Evolutionary conservation across 306 rosid species (phyloP), one percentile per base, ranked within the genome.

Genomic region (Macrotyloma uniflorum): DNA sequence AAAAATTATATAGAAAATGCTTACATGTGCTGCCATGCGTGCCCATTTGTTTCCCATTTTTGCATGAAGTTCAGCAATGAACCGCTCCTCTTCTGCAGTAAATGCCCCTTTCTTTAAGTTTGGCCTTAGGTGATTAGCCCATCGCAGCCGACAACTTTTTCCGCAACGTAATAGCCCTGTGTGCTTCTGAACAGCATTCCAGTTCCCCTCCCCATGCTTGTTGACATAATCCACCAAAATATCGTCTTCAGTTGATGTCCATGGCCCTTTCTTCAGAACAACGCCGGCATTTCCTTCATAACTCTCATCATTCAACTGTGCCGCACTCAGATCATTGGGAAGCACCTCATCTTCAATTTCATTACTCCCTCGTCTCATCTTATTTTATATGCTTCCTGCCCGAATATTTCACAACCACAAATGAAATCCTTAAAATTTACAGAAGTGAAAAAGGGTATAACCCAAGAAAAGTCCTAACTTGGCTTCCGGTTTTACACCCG

Each of bases 11-110:
- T 28, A 80, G 13, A 15, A 66, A 15, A 81, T 68, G 77, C 99
- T 85, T 89, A 96, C 99, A 57, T 91, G 90, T 35, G 91, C 88
- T 0, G 98, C 97, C 98, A 96, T 96, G 72, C 91, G 94, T 19
- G 99, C 98, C 99, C 99, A 96, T 89, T 85, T 96, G 88, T 96
- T 96, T 80, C 99, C 99, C 91, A 93, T 85, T 88, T 85, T 87
- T 38, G 91, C 87, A 42, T 96, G 99, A 80, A 96, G 98, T 75
- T 91, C 87, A 85, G 89, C 88, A 71, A 96, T 96, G 81, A 88
- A 35, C 74, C 30, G 77, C 83, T 93, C 99, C 84, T 96, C 99
- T 66, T 90, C 96, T 3, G 88, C 65, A 19, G 96, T 90, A 84
- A 96, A 88, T 13, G 98, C 83, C 43, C 98, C 99, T 80, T 96